Percentiles rank a stretch among this genome's conserved stretches.
Evolutionary conservation across 306 rosid genomes (phyloP).

Genomic region (Ammopiptanthus mongolicus): DNA sequence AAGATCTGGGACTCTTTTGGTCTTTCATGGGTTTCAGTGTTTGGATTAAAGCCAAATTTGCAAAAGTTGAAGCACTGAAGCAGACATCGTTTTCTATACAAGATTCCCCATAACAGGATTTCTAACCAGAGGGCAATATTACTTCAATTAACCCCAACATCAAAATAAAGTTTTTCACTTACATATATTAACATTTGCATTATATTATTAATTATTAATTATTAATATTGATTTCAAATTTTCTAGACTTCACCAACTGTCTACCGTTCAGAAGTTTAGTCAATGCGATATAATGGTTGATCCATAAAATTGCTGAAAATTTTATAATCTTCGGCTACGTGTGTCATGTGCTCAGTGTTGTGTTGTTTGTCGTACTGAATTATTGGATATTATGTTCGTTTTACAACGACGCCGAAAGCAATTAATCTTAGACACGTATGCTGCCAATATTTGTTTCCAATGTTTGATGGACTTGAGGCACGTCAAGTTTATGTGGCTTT

Average conservation of each 20-base stretch:
- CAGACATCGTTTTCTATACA: not conserved
- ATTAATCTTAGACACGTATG: not conserved
- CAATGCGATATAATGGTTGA: too few relatives aligned
- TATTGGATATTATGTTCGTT: conserved; percentile 18
- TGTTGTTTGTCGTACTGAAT: conserved; percentile 23
- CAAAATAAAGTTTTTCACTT: not conserved
- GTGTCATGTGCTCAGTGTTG: conserved; percentile 2
- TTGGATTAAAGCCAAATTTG: not conserved
- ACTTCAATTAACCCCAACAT: not conserved
- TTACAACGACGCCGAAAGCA: not conserved
- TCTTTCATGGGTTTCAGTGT: conserved; percentile 5
- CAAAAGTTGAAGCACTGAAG: not conserved
- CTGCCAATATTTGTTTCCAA: not conserved
- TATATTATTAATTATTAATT: too few relatives aligned
- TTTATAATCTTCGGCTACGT: not conserved
- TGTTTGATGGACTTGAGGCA: not conserved
- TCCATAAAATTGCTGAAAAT: not conserved
- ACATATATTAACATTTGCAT: not conserved
- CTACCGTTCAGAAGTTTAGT: not conserved
- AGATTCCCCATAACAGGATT: conserved; percentile 18
- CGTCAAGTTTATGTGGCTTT: not conserved
- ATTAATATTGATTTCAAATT: too few relatives aligned
- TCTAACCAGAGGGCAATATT: not conserved
- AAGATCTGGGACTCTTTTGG: conserved; percentile 1
- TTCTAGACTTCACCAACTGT: not conserved